These are phyloP conservation scores for Botryotinia narcissicola DNA, from an alignment of 2,329 filamentous ascomycete species.

Conservation along the genomic window DNA sequence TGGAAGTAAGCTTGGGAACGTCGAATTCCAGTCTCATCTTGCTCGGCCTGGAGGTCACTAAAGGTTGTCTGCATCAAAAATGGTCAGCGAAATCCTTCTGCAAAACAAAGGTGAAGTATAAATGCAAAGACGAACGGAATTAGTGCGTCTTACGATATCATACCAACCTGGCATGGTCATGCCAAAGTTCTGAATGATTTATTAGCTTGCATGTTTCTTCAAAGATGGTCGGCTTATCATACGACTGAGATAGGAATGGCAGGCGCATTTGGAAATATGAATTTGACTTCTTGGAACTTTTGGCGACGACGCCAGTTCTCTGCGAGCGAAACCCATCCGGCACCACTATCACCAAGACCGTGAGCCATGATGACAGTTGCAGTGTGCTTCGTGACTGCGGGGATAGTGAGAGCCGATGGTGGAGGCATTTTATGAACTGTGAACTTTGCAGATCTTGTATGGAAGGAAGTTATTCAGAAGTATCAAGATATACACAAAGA, in stretches of 20 bases:
- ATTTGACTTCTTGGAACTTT: constrained; percentile 85
- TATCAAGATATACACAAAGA: not conserved
- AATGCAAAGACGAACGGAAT: constrained; percentile 30
- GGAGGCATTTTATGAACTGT: constrained; percentile 28
- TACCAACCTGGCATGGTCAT: constrained; percentile 87
- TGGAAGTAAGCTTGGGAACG: constrained; percentile 74
- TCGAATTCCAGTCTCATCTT: constrained; percentile 73
- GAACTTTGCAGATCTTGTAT: not conserved
- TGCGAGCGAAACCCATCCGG: constrained; percentile 77
- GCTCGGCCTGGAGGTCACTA: constrained; percentile 46
- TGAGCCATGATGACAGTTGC: constrained; percentile 94
- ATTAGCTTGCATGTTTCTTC: constrained; percentile 16
- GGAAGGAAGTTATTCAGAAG: not conserved
- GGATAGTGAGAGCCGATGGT: constrained; percentile 61
- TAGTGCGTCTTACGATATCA: constrained; percentile 60
- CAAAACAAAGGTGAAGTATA: not conserved
- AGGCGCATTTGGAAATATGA: constrained; percentile 91
- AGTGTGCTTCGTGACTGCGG: constrained; percentile 79
- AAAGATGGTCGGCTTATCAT: constrained; percentile 14
- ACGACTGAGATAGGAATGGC: constrained; percentile 81
- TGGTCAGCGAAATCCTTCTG: constrained; percentile 1
- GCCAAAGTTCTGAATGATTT: constrained; percentile 60
- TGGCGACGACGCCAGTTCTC: constrained; percentile 81
- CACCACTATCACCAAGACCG: constrained; percentile 80
- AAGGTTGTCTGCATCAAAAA: constrained; percentile 42